Evolutionary conservation across 805 yeast genomes (phyloP).

Genomic region (Spathaspora gorwiae): DNA sequence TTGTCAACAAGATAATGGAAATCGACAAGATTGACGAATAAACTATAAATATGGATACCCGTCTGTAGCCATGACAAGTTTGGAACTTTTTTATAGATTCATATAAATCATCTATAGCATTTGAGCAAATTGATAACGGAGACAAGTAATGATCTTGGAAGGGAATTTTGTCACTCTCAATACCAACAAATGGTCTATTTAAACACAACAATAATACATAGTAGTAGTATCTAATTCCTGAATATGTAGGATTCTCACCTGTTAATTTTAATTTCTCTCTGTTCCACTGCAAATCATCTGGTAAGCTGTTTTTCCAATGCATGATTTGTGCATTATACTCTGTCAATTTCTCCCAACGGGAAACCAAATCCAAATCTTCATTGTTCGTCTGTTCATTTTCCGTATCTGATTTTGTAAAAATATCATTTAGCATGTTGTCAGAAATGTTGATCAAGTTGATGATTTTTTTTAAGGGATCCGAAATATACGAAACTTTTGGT

Average conservation of each 20-base stretch:
- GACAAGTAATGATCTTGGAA: conserved; percentile 15
- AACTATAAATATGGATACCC: conserved; percentile 44
- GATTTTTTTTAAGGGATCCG: conserved; percentile 40
- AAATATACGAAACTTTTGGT: conserved; percentile 27
- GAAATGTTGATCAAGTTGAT: conserved; percentile 40
- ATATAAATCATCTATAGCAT: conserved; percentile 40
- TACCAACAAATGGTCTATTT: conserved; percentile 55
- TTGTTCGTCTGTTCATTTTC: conserved; percentile 21
- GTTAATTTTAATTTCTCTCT: conserved; percentile 31
- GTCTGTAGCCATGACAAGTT: conserved; percentile 33
- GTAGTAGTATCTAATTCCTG: conserved; percentile 52
- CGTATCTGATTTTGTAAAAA: conserved; percentile 36
- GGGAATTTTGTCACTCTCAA: conserved; percentile 12
- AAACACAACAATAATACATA: conserved; percentile 55
- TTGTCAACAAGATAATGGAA: conserved; percentile 36
- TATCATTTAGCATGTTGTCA: conserved; percentile 42
- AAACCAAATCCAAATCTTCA: conserved; percentile 40
- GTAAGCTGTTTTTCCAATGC: conserved; percentile 49
- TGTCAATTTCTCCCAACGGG: conserved; percentile 33
- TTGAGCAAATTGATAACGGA: conserved; percentile 32
- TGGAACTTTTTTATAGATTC: conserved; percentile 34
- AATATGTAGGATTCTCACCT: conserved; percentile 51
- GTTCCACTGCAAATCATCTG: conserved; percentile 48
- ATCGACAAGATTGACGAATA: conserved; percentile 45
- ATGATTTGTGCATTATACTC: conserved; percentile 48